These are phyloP conservation scores for Comarum palustre DNA, from an alignment of 306 rosid genomes.

Conservation along the genomic window DNA sequence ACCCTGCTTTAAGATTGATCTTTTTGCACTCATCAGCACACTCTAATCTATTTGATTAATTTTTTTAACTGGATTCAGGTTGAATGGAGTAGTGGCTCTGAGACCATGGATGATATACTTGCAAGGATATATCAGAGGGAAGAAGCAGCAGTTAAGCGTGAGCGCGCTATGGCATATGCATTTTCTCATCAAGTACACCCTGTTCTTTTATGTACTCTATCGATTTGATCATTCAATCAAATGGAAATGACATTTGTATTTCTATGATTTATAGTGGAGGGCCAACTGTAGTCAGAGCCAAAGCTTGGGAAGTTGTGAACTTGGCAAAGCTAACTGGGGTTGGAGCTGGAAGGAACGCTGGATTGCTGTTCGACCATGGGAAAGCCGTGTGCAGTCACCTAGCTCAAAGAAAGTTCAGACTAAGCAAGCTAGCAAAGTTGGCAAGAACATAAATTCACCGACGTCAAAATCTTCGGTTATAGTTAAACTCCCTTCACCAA, in stretches of 20 bases:
- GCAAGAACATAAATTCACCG: slow-evolving; percentile 43
- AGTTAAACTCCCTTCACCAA: slow-evolving; percentile 38
- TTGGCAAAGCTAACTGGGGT: slow-evolving; percentile 85
- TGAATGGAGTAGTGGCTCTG: slow-evolving; percentile 82
- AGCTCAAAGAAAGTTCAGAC: slow-evolving; percentile 52
- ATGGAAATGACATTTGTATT: slow-evolving; percentile 31
- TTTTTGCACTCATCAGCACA: slow-evolving; percentile 10
- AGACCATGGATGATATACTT: slow-evolving; percentile 75
- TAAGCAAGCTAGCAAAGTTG: slow-evolving; percentile 51
- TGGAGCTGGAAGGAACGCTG: slow-evolving; percentile 99
- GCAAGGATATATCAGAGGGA: slow-evolving; percentile 82
- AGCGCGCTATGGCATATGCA: slow-evolving; percentile 96
- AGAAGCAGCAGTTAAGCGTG: slow-evolving; percentile 92
- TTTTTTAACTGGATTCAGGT: slow-evolving; percentile 43
- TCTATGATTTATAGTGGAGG: slow-evolving; percentile 73
- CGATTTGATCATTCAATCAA: slow-evolving; percentile 17
- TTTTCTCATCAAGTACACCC: slow-evolving; percentile 88
- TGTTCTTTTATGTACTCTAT: neutral
- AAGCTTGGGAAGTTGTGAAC: slow-evolving; percentile 64
- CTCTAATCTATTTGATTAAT: slow-evolving; percentile 9
- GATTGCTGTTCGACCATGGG: slow-evolving; percentile 99
- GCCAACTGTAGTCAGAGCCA: slow-evolving; percentile 80
- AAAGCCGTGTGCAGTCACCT: slow-evolving; percentile 56
- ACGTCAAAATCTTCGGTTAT: slow-evolving; percentile 43
- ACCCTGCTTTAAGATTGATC: neutral